Base-by-base conservation (phyloP, 805 yeast species). In the Candida coleopterorum region DNA sequence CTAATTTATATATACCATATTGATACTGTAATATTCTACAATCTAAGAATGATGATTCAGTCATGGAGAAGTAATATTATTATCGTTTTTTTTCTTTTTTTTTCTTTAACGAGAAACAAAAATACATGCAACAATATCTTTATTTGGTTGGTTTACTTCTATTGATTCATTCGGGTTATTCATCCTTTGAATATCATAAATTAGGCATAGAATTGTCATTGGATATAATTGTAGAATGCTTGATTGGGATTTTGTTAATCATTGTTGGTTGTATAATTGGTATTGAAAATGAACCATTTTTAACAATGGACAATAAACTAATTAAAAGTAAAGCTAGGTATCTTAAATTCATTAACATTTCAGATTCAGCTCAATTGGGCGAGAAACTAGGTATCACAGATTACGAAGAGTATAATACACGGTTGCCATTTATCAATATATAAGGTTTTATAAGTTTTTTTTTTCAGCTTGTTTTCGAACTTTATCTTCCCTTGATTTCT, bases 21-120 rank as follows among this genome's bases (percentile, higher is more conserved):
- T 69, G 71, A 53, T 73, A 81, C 51, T 81, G 85, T 3, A 81
- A 54, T 16, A 77, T 63, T 42, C 72, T 71, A 10, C 41, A 37
- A 29, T 41, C 44, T 17, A 37, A 16, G 9, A 41, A 40, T 21
- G 44, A 37, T 18, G 34, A 32, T 23, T 25, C 28, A 5, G 17
- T 6, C 16, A 12, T 20, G 6, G 22, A 25, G 15, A 25, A 25
- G 11, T 25, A n/a, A n/a, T n/a, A n/a, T 25, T 25, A 25, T 28
- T 16, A 17, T 16, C 7, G 5, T 28, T 28, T 28, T 16, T 28
- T 28, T 16, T 28, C 14, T 14, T 27, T 27, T 27, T 27, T 11
- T 16, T 28, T 16, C 8, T 16, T 18, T n/a, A 6, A n/a, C n/a
- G n/a, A n/a, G n/a, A n/a, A n/a, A n/a, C n/a, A n/a, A n/a, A n/a